Base-by-base conservation (phyloP, 1,284 basidiomycete species). In the Cystobasidiaceae sp. region DNA sequence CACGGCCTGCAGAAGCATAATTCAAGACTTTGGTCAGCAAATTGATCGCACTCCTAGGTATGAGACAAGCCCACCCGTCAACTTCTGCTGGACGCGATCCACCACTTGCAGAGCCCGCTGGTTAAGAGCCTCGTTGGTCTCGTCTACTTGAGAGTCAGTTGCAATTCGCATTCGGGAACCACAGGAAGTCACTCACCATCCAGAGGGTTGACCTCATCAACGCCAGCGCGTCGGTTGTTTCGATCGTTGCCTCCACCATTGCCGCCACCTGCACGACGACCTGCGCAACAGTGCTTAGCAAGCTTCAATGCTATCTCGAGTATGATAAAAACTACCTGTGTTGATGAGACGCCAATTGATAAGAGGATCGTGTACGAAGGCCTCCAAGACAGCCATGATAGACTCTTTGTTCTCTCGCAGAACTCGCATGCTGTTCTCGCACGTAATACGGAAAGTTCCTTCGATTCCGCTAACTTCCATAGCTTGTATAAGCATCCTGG, bases 381-480 rank as follows among this genome's bases (percentile, higher is more conserved):
- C 96, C 77, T 98, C 96, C 32, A 99, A 81, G 23, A 99, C 90
- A 11, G 96, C 96, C 86, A 98, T 90, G 66, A 99, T 82, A 17
- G 91, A 94, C 78, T 98, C 96, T 78, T 94, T 93, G 81, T 98
- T 98, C 67, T 90, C 91, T 33, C 96, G 86, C 67, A 98, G 79
- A 5, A 99, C 96, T 67, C 86, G 84, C 96, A 99, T 98, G 39
- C 66, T 67, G 45, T 63, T 51, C 37, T 67, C 66, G 51, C 66
- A 67, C 2, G 60, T 63, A 33, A 88, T 87, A 74, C 90, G 85
- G 83, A 94, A 99, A 73, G 92, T 96, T 37, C 96, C 96, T 75
- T 97, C 91, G 71, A 98, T 94, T 19, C 96, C 96, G 69, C 83
- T 75, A 68, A 91, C 91, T 83, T 99, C 96, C 96, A 99, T 98